Conservation (phyloP, 1,284 basidiomycete genomes). For the Tilletia caries region DNA sequence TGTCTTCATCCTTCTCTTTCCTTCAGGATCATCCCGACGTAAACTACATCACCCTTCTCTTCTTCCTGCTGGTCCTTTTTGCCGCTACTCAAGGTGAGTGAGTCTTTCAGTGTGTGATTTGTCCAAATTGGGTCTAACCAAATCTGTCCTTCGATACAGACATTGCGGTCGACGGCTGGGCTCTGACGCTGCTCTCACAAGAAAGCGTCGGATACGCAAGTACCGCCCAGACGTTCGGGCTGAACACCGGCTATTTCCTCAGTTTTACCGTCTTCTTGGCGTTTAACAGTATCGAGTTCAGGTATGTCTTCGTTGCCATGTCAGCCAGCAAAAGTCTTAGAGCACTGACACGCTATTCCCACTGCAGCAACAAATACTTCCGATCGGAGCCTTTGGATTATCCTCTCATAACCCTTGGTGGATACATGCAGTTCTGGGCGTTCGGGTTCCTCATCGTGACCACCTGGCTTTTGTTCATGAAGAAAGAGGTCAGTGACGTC, state of each 20-base stretch:
- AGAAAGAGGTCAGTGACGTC: constrained; percentile 69
- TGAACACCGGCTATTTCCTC: constrained; percentile 92
- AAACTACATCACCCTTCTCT: constrained; percentile 74
- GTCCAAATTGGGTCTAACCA: constrained; percentile 13
- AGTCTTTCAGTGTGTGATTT: too few species aligned
- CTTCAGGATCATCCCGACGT: constrained; percentile 76
- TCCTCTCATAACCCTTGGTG: constrained; percentile 74
- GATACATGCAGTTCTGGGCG: constrained; percentile 84
- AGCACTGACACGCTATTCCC: background rate
- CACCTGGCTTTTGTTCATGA: constrained; percentile 79
- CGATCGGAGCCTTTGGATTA: constrained; percentile 63
- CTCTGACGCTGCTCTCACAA: constrained; percentile 88
- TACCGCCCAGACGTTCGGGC: constrained; percentile 94
- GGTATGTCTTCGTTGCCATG: constrained; percentile 60
- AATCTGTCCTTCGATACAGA: constrained; percentile 59
- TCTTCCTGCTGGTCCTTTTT: constrained; percentile 86
- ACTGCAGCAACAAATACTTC: constrained; percentile 67
- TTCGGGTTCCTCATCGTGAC: constrained; percentile 77
- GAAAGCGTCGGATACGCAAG: constrained; percentile 95
- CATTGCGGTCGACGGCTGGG: constrained; percentile 98
- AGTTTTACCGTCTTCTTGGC: constrained; percentile 97
- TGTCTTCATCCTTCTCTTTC: background rate
- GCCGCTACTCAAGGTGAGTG: constrained; percentile 88
- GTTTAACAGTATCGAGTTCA: constrained; percentile 88
- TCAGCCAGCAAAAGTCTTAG: too few species aligned